Evolutionary conservation across 352 stramenopile species (phyloP).

Genomic region (Globisporangium nodosum): DNA sequence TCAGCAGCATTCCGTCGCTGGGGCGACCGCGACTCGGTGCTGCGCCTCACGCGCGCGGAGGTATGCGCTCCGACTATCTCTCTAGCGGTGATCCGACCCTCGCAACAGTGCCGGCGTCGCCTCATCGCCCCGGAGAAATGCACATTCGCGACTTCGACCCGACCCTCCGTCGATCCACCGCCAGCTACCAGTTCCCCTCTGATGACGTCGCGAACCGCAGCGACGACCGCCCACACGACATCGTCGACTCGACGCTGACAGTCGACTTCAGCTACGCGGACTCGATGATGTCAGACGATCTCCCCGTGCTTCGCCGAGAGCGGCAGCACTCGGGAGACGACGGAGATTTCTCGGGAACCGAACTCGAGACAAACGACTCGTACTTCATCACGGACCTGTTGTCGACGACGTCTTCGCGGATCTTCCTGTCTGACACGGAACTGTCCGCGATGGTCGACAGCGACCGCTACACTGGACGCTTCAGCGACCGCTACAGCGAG

Average conservation of each 20-base stretch:
- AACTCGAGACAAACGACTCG: slow-evolving; percentile 13
- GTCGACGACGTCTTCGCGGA: slow-evolving; percentile 7
- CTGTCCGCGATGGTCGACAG: not conserved
- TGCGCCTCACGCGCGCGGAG: not conserved
- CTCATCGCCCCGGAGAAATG: slow-evolving; percentile 8
- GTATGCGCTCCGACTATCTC: slow-evolving; percentile 8
- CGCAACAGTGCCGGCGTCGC: not conserved
- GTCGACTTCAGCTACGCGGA: slow-evolving; percentile 31
- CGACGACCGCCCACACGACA: slow-evolving; percentile 7
- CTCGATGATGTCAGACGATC: not conserved
- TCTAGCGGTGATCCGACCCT: slow-evolving; percentile 1
- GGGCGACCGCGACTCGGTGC: slow-evolving; percentile 6
- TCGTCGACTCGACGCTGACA: slow-evolving; percentile 25
- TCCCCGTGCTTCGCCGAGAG: slow-evolving; percentile 1
- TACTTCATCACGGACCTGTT: slow-evolving; percentile 9
- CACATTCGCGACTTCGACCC: slow-evolving; percentile 25
- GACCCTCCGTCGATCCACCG: slow-evolving; percentile 17
- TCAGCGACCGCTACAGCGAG: not conserved
- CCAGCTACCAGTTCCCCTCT: slow-evolving; percentile 15
- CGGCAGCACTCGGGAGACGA: not conserved
- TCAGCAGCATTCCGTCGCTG: slow-evolving; percentile 1
- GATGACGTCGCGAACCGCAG: not conserved
- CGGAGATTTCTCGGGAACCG: not conserved
- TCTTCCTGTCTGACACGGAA: slow-evolving; percentile 11
- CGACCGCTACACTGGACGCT: not conserved